Percentiles rank a stretch among this genome's conserved stretches.
phyloP scores from a whole-genome alignment of 495 filamentous ascomycete species.

The Usnea hakonensis region DNA sequence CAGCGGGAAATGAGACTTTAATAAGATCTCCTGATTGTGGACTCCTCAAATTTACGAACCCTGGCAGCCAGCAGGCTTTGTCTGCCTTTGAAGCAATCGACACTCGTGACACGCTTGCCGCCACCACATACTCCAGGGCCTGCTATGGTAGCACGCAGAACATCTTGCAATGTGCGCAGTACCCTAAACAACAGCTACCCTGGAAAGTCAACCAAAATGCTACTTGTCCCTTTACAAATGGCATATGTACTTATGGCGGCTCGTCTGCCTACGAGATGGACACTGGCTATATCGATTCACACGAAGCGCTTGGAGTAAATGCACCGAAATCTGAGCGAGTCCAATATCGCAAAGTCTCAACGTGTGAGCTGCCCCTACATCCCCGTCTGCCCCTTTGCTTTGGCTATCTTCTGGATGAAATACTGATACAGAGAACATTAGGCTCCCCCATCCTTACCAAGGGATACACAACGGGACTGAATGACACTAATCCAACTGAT shows the following conservation, averaged over 20 bases:
- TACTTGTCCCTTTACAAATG: constrained; percentile 27
- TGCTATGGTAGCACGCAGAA: constrained; percentile 25
- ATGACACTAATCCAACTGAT: not conserved
- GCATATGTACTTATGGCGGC: constrained; percentile 19
- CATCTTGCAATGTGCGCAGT: constrained; percentile 20
- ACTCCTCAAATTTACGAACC: not conserved
- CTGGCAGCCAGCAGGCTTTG: not conserved
- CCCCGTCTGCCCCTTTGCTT: not conserved
- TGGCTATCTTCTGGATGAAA: not conserved
- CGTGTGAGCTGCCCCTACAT: constrained; percentile 17
- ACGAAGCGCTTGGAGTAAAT: constrained; percentile 29
- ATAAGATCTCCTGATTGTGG: constrained; percentile 27
- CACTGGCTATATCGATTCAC: constrained; percentile 30
- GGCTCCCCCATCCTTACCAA: constrained; percentile 10
- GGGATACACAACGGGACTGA: not conserved
- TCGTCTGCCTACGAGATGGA: constrained; percentile 28
- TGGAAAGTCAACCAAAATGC: constrained; percentile 24
- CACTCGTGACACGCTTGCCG: constrained; percentile 25
- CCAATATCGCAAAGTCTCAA: constrained; percentile 27
- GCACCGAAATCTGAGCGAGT: constrained; percentile 23
- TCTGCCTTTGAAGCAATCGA: constrained; percentile 6
- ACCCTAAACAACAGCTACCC: constrained; percentile 16
- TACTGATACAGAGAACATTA: not conserved
- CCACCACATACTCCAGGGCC: constrained; percentile 25
- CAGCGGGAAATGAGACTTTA: constrained; percentile 27